Evolutionary conservation across 2,329 filamentous ascomycete genomes (phyloP), one percentile per base, ranked within the genome.

Genomic region (Talaromyces albobiverticillius): DNA sequence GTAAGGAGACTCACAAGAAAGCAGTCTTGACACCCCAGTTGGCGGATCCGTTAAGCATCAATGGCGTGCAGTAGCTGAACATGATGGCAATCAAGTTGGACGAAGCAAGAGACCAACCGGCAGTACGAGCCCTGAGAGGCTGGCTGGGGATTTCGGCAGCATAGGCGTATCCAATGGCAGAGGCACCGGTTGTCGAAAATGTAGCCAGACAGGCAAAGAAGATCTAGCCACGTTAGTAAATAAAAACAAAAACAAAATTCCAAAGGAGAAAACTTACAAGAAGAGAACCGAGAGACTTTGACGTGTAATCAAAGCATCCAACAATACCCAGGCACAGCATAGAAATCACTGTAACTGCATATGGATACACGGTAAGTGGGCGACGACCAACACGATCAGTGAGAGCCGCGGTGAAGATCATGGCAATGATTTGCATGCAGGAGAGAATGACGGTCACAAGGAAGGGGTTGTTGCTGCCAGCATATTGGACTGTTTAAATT

Each of bases 11-110:
- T 53, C 54, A 73, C 73, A 77, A 77, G 50, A 76, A 76, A 0
- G 73, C 75, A 0, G 74, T 77, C 56, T 74, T 76, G 3, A 76
- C 70, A 6, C 74, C 73, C 74, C 75, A 77, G 13, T 70, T 57
- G 0, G 64, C 58, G 3, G 55, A 54, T 0, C 67, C 71, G 41
- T 76, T 74, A 51, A 77, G 75, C 74, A 77, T 77, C 11, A 75
- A 48, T 1, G 74, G 75, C 0, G 73, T 76, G 51, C 68, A 73
- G 61, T 76, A 76, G 50, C 69, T 76, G 51, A 77, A 76, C 69
- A 77, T 73, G 57, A 75, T 74, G 10, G 65, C 71, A 11, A 76
- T 61, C 26, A 69, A 46, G 46, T 76, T 76, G 0, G 73, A 74
- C 2, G 61, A 60, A 0, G 74, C 74, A 0, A 76, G 65, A 11